Evolutionary conservation across 495 filamentous ascomycete species (phyloP), one percentile per base, ranked within the genome.

Genomic region (Paragyromitra xinjiangensis): DNA sequence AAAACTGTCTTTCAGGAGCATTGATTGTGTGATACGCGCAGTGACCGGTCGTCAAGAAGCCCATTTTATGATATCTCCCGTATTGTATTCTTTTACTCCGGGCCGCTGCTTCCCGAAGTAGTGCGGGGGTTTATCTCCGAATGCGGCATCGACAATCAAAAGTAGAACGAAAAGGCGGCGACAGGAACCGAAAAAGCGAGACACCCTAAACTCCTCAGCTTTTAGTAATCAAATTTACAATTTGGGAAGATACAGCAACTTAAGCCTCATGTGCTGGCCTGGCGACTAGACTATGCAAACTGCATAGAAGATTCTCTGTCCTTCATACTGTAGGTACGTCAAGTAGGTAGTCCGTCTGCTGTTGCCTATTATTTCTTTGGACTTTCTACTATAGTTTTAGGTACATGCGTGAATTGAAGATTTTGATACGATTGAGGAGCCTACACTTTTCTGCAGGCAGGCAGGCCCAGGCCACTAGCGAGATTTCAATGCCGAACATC

Each of bases 101-200:
- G 73, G 50, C 68, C 73, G 59, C 48, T 59, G 50, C 45, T 65
- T 72, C 69, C 73, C 58, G 67, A 40, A 64, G 58, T 6, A 26
- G 56, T 71, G 71, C 42, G 44, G 72, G 72, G 73, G 67, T 53
- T 64, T 76, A 73, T 76, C 68, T 64, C 58, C 73, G 73, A 58
- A 73, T 73, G 71, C 71, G 62, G 71, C 45, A 73, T 68, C 48
- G 22, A 56, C 29, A 53, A 29, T 64, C 69, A 73, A 40, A 29
- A 42, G 64, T 19, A 55, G 24, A 66, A 66, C 34, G 34, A 53
- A 55, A 55, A 67, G 61, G 71, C 70, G 61, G 48, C 34, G 62
- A 68, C 24, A 19, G 50, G 22, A 68, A 68, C 71, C 62, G 63
- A 44, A 66, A 56, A 56, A 34, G 50, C 22, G 50, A 73, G 62